Percentiles rank a stretch among this genome's conserved stretches.
These are phyloP conservation scores for Chaetoceros muelleri DNA, from an alignment of 108 stramenopile species.

Conservation along the genomic window DNA sequence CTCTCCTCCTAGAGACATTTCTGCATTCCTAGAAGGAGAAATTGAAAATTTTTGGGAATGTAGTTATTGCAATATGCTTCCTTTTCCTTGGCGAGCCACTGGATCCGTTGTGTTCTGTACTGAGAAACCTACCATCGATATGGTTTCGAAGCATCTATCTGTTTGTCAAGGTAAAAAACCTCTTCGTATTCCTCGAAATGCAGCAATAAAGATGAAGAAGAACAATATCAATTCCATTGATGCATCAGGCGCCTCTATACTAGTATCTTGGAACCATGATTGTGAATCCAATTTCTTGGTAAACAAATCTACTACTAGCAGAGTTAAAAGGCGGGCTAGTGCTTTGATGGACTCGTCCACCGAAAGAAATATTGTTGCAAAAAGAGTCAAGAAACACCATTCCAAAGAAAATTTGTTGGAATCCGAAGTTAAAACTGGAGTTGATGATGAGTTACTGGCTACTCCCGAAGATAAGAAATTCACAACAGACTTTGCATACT, in stretches of 20 bases:
- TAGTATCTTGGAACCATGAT: slow-evolving; percentile 27
- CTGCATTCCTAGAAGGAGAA: slow-evolving; percentile 14
- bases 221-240: slow-evolving; percentile 18
- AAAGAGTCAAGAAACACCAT: background rate
- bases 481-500: slow-evolving; percentile 22
- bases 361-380: background rate
- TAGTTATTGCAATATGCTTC: slow-evolving; percentile 21
- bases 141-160: slow-evolving; percentile 15
- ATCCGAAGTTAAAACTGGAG: slow-evolving; percentile 16
- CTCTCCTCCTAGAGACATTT: too few species aligned
- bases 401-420: background rate
- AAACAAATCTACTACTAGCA: background rate
- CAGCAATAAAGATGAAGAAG: slow-evolving; percentile 11
- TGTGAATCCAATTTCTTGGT: too few species aligned
- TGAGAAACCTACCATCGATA: slow-evolving; percentile 16
- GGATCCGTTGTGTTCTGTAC: slow-evolving; percentile 33
- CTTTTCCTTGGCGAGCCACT: slow-evolving; percentile 17
- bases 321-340: background rate
- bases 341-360: background rate
- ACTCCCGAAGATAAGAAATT: slow-evolving; percentile 25
- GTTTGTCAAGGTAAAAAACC: slow-evolving; percentile 24
- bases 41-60: slow-evolving; percentile 40
- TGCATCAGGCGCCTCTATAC: slow-evolving; percentile 17
- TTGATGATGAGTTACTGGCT: slow-evolving; percentile 19
- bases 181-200: slow-evolving; percentile 23